phyloP scores from a whole-genome alignment of 2,329 filamentous ascomycete species.

The Claviceps arundinis region DNA sequence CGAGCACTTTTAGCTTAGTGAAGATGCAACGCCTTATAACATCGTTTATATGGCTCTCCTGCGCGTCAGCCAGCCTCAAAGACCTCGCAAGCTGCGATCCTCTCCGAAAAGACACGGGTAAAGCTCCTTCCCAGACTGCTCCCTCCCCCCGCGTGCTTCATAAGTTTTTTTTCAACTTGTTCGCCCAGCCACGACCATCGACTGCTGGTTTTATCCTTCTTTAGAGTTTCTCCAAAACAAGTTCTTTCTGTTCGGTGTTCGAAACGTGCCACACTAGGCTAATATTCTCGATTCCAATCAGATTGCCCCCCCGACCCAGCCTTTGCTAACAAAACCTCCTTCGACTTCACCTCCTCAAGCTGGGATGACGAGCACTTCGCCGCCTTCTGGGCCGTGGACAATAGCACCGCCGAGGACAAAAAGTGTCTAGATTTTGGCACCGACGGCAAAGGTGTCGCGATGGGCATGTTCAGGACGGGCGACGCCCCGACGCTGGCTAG shows the following conservation, averaged over 20 bases:
- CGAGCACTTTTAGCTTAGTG: background rate
- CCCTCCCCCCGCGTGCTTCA: background rate
- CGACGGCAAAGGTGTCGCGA: constrained; percentile 16
- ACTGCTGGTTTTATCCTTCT: no score
- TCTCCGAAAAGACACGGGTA: constrained; percentile 14
- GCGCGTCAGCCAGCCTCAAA: constrained; percentile 9
- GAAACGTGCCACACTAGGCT: background rate
- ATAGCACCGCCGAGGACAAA: constrained; percentile 18
- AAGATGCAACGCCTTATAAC: constrained; percentile 1
- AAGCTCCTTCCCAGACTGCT: background rate
- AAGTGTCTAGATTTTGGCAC: constrained; percentile 14
- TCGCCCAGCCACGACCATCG: no score
- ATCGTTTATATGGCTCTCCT: constrained; percentile 1
- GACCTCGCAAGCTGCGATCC: constrained; percentile 14
- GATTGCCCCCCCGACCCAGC: constrained; percentile 54
- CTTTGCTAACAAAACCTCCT: constrained; percentile 35
- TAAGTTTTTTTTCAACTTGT: background rate
- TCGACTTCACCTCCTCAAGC: constrained; percentile 52
- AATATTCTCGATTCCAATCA: constrained; percentile 2
- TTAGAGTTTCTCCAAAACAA: background rate
- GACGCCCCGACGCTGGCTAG: constrained; percentile 49
- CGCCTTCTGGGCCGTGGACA: constrained; percentile 19
- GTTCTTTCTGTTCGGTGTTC: background rate
- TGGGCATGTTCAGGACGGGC: constrained; percentile 43
- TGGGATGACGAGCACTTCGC: constrained; percentile 24